These are phyloP conservation scores for Fusarium mangiferae DNA, from an alignment of 2,329 filamentous ascomycete species.

Conservation along the genomic window DNA sequence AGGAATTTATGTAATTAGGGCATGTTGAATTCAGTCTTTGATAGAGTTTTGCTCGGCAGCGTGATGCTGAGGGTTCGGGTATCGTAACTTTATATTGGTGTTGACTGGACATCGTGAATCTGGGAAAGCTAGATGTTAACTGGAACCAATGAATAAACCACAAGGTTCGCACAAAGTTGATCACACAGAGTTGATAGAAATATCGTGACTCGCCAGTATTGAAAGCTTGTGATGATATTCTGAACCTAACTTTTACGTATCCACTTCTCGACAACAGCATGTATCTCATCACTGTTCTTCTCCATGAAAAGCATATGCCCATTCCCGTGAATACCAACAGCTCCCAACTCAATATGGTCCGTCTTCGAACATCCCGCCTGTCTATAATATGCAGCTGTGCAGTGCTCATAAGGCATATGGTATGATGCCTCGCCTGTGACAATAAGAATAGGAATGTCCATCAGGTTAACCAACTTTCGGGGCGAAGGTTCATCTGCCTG, in stretches of 20 bases:
- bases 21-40: too few relatives aligned
- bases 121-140: background rate
- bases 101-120: background rate
- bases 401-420: constrained; percentile 37
- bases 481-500: constrained; percentile 26
- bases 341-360: constrained; percentile 33
- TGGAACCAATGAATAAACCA: background rate
- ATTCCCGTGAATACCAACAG: constrained; percentile 34
- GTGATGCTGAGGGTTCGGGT: background rate
- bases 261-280: constrained; percentile 26
- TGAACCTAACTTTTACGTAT: background rate
- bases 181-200: accelerated
- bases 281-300: constrained; percentile 37
- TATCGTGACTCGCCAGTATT: accelerated
- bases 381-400: constrained; percentile 32
- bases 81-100: background rate
- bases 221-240: background rate
- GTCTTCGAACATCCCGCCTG: constrained; percentile 38
- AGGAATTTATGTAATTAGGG: too few relatives aligned
- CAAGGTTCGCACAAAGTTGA: accelerated
- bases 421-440: constrained; percentile 34
- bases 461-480: constrained; percentile 48
- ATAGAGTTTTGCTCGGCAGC: background rate
- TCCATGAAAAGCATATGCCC: constrained; percentile 43
- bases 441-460: constrained; percentile 41